These are phyloP conservation scores for Huntiella abstrusa DNA, from an alignment of 2,329 filamentous ascomycete genomes.

Conservation along the genomic window DNA sequence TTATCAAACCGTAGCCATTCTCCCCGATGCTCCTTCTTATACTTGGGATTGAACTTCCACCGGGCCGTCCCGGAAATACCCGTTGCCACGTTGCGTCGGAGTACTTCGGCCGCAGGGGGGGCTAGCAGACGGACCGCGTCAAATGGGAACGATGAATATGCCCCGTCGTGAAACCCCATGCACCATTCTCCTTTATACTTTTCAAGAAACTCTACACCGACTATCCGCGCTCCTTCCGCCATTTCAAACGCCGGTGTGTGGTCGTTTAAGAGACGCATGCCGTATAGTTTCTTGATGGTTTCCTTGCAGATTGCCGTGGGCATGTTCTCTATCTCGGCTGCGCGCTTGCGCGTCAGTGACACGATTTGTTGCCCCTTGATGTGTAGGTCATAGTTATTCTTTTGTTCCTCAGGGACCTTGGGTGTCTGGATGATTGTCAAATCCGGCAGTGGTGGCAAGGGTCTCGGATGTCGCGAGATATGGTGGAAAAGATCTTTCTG, in stretches of 20 bases:
- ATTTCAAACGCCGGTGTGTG: slow-evolving; percentile 27
- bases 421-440: slow-evolving; percentile 28
- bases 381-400: slow-evolving; percentile 35
- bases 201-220: slow-evolving; percentile 31
- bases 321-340: slow-evolving; percentile 21
- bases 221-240: slow-evolving; percentile 28
- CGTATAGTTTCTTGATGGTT: slow-evolving; percentile 28
- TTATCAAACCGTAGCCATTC: slow-evolving; percentile 45
- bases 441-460: slow-evolving; percentile 29
- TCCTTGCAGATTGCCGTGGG: slow-evolving; percentile 28
- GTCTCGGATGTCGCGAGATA: slow-evolving; percentile 32
- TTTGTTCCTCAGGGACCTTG: slow-evolving; percentile 21
- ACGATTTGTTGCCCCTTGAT: slow-evolving; percentile 22
- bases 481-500: slow-evolving; percentile 34
- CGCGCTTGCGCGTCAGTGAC: slow-evolving; percentile 25
- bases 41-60: slow-evolving; percentile 33
- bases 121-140: slow-evolving; percentile 30
- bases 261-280: slow-evolving; percentile 27
- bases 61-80: slow-evolving; percentile 29
- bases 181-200: slow-evolving; percentile 37
- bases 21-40: slow-evolving; percentile 16
- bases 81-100: slow-evolving; percentile 26
- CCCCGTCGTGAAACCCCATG: slow-evolving; percentile 37
- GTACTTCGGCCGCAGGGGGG: slow-evolving; percentile 25
- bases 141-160: slow-evolving; percentile 29